Evolutionary conservation across 805 yeast genomes (phyloP).

Genomic region (Candida pseudoglaebosa): DNA sequence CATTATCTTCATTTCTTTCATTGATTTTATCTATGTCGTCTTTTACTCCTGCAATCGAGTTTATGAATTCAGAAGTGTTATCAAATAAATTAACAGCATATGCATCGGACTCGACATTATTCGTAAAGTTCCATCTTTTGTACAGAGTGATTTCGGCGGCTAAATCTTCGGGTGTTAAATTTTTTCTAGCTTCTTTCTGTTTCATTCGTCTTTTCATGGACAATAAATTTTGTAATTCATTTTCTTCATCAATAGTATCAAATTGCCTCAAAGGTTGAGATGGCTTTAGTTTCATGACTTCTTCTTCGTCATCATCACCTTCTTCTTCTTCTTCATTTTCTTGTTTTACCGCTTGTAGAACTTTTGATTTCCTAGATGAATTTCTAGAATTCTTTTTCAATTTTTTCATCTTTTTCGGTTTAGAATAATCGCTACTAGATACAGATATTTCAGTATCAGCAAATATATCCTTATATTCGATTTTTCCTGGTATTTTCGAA

Average conservation of each 20-base stretch:
- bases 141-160: slow-evolving; percentile 31
- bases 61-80: slow-evolving; percentile 41
- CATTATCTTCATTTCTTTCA: background rate
- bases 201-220: slow-evolving; percentile 20
- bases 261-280: background rate
- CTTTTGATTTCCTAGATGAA: background rate
- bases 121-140: slow-evolving; percentile 15
- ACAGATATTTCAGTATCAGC: slow-evolving; percentile 5
- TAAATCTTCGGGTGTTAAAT: slow-evolving; percentile 24
- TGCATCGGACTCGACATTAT: slow-evolving; percentile 8
- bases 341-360: background rate
- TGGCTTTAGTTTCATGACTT: too few species aligned
- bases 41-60: slow-evolving; percentile 12
- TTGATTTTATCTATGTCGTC: slow-evolving; percentile 1
- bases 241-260: slow-evolving; percentile 17
- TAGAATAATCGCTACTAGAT: background rate
- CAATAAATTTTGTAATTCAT: slow-evolving; percentile 30
- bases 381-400: slow-evolving; percentile 5
- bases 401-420: slow-evolving; percentile 9
- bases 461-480: slow-evolving; percentile 5
- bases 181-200: slow-evolving; percentile 20
- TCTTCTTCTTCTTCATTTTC: background rate
- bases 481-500: background rate
- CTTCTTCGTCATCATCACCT: background rate
- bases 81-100: slow-evolving; percentile 21